These are phyloP conservation scores for Nasturtium officinale DNA, from an alignment of 345 rosid genomes.

Conservation along the genomic window DNA sequence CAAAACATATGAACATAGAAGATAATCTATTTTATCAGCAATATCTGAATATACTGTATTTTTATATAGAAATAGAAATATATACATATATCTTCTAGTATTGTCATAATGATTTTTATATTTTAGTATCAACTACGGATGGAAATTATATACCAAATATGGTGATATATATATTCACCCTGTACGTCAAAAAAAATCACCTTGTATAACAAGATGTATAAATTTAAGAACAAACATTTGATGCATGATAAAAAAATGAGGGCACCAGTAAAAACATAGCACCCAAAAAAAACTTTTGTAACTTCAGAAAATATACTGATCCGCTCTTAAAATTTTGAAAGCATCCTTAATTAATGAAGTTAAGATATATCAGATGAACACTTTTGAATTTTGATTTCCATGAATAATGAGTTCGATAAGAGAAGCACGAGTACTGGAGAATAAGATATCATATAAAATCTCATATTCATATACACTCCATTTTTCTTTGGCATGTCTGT, in stretches of 20 bases:
- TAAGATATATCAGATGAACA: background rate
- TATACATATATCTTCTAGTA: background rate
- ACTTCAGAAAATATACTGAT: background rate
- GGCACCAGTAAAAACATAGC: background rate
- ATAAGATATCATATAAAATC: background rate
- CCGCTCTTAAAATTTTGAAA: background rate
- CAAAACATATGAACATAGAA: background rate
- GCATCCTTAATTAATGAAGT: background rate
- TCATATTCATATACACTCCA: background rate
- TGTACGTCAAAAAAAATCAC: too few species aligned
- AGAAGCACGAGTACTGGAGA: background rate
- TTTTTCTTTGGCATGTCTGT: too few species aligned
- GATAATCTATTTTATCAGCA: background rate
- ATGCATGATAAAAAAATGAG: background rate
- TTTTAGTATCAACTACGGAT: background rate
- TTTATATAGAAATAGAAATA: background rate
- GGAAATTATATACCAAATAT: background rate
- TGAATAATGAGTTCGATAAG: background rate
- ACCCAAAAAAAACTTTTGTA: background rate
- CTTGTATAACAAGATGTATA: background rate
- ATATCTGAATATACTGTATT: background rate
- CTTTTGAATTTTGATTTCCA: too few species aligned
- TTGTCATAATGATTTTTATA: background rate
- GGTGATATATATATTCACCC: too few species aligned
- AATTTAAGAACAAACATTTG: background rate